Evolutionary conservation across 108 stramenopile genomes (phyloP).

Genomic region (Aurantiochytrium sp.): DNA sequence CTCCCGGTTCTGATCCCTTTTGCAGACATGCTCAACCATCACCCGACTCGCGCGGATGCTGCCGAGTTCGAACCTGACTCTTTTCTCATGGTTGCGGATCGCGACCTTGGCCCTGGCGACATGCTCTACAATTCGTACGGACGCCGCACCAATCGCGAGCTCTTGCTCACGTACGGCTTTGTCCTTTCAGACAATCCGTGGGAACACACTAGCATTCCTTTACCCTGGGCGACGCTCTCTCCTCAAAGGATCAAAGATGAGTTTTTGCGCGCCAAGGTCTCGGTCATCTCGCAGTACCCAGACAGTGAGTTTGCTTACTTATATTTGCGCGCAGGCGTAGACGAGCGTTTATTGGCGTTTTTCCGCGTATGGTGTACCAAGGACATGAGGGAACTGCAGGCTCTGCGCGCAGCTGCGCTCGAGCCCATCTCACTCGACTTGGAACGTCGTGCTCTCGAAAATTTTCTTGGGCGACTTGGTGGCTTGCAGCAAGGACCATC

Average conservation of each 20-base stretch:
- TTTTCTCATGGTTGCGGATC: background rate
- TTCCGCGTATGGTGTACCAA: background rate
- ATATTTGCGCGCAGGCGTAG: background rate
- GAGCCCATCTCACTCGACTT: background rate
- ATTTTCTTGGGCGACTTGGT: background rate
- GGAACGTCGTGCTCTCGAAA: background rate
- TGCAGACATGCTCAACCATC: constrained; percentile 14
- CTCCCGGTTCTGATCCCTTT: background rate
- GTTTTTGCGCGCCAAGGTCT: background rate
- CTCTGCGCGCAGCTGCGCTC: background rate
- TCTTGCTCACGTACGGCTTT: constrained; percentile 6
- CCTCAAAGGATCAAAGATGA: background rate
- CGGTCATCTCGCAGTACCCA: background rate
- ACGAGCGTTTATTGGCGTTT: background rate
- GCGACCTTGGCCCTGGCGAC: background rate
- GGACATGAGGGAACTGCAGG: background rate
- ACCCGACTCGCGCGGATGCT: background rate
- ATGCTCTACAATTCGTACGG: background rate
- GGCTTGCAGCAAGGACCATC: too few species aligned
- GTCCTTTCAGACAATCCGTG: background rate
- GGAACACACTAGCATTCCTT: background rate
- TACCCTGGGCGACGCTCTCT: background rate
- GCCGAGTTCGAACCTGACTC: background rate
- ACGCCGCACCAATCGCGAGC: background rate
- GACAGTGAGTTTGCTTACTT: background rate